Percentiles rank a stretch among this genome's conserved stretches.
These are phyloP conservation scores for Hypoxylon sp. DNA, from an alignment of 2,329 filamentous ascomycete species.

Conservation along the genomic window DNA sequence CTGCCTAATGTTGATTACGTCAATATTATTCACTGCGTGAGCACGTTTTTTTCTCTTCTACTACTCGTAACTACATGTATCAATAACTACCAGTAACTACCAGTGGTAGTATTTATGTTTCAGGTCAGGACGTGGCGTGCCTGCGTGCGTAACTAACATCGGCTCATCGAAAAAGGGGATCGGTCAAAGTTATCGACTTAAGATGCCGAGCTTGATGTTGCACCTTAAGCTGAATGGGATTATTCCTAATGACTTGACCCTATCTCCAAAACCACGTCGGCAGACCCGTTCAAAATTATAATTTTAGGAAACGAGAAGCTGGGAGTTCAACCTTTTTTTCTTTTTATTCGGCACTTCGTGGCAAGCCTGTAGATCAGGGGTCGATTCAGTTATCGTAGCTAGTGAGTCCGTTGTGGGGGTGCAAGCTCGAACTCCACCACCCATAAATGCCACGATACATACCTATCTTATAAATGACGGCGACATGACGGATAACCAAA, in stretches of 20 bases:
- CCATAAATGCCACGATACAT: constrained; percentile 24
- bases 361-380: constrained; percentile 36
- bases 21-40: constrained; percentile 29
- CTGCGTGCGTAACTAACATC: constrained; percentile 10
- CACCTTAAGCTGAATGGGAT: constrained; percentile 10
- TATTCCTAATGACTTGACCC: constrained; percentile 28
- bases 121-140: constrained; percentile 13
- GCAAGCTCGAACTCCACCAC: constrained; percentile 7
- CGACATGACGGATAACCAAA: constrained; percentile 11
- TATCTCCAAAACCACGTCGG: constrained; percentile 32
- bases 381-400: constrained; percentile 20
- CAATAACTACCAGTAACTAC: not conserved
- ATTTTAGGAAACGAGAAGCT: constrained; percentile 22
- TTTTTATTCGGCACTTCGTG: constrained; percentile 27
- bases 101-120: constrained; percentile 40
- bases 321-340: constrained; percentile 19
- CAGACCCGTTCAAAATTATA: constrained; percentile 27
- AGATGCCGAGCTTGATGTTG: constrained; percentile 5
- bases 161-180: constrained; percentile 1
- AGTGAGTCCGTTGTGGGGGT: constrained; percentile 14
- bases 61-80: constrained; percentile 1
- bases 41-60: constrained; percentile 3
- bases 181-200: constrained; percentile 22
- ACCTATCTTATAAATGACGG: constrained; percentile 21
- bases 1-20: constrained; percentile 39